A percentile compares a stretch with the other conserved stretches of the same genome.
These are phyloP conservation scores for Fusarium sp. DNA, from an alignment of 2,329 filamentous ascomycete species.

Conservation along the genomic window DNA sequence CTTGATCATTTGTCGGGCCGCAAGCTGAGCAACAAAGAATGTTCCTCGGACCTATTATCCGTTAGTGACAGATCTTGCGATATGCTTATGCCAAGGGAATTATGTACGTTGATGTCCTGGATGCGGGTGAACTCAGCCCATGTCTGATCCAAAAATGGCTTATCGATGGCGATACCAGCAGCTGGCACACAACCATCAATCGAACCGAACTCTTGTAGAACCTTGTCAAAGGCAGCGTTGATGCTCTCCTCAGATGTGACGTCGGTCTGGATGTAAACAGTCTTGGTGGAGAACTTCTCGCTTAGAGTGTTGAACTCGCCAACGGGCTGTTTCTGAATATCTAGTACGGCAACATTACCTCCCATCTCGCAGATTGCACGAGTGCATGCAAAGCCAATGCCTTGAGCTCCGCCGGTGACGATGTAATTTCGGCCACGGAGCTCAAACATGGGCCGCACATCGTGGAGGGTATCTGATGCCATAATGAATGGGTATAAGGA, in stretches of 20 bases:
- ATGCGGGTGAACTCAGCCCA: constrained; percentile 60
- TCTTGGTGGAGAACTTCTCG: constrained; percentile 44
- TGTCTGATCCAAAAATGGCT: constrained; percentile 61
- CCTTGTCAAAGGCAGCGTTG: constrained; percentile 44
- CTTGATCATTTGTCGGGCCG: constrained; percentile 57
- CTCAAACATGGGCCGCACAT: constrained; percentile 51
- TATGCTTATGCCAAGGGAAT: no score
- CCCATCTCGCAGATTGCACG: constrained; percentile 59
- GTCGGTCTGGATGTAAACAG: constrained; percentile 52
- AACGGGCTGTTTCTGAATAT: constrained; percentile 52
- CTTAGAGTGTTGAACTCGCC: constrained; percentile 48
- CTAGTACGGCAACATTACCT: constrained; percentile 57
- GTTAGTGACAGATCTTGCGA: background rate
- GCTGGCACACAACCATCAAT: constrained; percentile 54
- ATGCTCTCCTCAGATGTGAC: constrained; percentile 52
- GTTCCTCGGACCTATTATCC: constrained; percentile 56
- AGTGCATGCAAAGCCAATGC: constrained; percentile 57
- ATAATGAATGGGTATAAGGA: background rate
- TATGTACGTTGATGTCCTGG: constrained; percentile 59
- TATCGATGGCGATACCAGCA: constrained; percentile 60
- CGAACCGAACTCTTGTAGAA: constrained; percentile 45
- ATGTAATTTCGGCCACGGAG: constrained; percentile 55
- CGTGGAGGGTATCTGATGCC: constrained; percentile 24
- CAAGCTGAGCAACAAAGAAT: constrained; percentile 59
- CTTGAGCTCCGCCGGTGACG: constrained; percentile 58